phyloP scores from a whole-genome alignment of 169 alveolate species.

The Neospora caninum region DNA sequence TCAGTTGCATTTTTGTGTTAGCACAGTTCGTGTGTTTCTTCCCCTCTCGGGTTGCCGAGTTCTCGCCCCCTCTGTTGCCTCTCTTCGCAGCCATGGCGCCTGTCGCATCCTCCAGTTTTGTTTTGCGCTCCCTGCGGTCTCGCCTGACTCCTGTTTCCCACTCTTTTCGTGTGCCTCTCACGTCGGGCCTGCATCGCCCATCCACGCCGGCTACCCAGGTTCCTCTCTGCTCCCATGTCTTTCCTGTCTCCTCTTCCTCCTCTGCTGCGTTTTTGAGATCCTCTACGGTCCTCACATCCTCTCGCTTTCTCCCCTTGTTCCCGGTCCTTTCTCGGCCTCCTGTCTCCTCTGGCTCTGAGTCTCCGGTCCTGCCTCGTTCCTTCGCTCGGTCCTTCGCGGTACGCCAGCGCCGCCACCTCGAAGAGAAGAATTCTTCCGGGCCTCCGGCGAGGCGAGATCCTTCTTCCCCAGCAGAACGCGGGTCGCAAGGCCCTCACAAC shows the following conservation, averaged over 20 bases:
- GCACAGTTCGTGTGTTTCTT: background rate
- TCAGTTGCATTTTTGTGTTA: too few relatives aligned
- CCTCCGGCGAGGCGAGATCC: background rate
- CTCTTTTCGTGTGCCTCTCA: background rate
- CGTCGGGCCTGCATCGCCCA: too few relatives aligned
- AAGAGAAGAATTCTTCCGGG: background rate
- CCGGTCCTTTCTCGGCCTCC: background rate
- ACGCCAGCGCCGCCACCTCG: background rate
- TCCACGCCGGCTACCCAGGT: too few relatives aligned
- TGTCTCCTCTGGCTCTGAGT: background rate
- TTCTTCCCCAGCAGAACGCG: background rate
- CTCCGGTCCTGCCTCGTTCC: background rate
- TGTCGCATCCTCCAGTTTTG: background rate
- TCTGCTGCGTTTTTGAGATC: too few relatives aligned
- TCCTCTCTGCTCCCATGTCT: too few relatives aligned
- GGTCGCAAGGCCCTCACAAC: background rate
- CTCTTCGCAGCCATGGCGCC: background rate
- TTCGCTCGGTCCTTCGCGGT: background rate
- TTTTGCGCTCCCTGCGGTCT: background rate
- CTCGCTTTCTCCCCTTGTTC: too few relatives aligned
- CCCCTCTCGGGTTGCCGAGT: background rate
- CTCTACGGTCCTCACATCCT: too few relatives aligned
- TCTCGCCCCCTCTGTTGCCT: background rate
- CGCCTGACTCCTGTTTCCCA: background rate
- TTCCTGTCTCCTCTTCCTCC: background rate